phyloP scores from a whole-genome alignment of 306 rosid genomes.

The Potentilla sterilis region DNA sequence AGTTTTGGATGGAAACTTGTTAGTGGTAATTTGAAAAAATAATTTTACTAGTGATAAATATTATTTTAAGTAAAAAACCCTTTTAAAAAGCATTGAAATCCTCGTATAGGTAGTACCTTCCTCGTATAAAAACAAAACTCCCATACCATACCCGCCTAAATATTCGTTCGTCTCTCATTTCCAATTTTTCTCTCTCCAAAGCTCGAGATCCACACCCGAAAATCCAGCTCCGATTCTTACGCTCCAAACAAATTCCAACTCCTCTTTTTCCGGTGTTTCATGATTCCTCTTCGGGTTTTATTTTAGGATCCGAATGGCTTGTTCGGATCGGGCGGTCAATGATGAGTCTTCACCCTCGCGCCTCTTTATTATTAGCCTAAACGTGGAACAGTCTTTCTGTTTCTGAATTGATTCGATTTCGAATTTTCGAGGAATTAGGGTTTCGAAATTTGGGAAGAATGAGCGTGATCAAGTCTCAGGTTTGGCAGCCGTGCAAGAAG shows the following conservation, averaged over 20 bases:
- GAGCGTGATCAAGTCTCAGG: slow-evolving; percentile 71
- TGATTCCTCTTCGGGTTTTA: background rate
- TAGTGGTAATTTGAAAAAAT: too few species aligned
- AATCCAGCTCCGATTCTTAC: background rate
- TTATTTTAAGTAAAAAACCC: too few species aligned
- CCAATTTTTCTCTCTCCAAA: background rate
- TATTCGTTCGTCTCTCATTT: background rate
- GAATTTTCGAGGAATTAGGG: background rate
- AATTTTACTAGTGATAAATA: too few species aligned
- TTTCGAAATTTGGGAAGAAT: slow-evolving; percentile 30
- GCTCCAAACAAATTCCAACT: background rate
- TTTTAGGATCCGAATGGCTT: background rate
- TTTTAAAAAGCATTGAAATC: background rate
- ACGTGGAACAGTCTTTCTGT: background rate
- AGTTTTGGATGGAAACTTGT: too few species aligned
- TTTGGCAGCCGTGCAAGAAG: slow-evolving; percentile 98
- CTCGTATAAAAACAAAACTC: background rate
- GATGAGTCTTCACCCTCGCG: background rate
- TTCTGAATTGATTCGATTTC: background rate
- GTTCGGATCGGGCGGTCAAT: background rate
- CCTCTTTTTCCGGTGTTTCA: background rate
- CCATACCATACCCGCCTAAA: background rate
- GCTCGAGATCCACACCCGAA: background rate
- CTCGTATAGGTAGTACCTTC: background rate
- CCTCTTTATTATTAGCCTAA: background rate